Evolutionary conservation across 495 filamentous ascomycete genomes (phyloP), one percentile per base, ranked within the genome.

Genomic region (Neurospora tetraspora): DNA sequence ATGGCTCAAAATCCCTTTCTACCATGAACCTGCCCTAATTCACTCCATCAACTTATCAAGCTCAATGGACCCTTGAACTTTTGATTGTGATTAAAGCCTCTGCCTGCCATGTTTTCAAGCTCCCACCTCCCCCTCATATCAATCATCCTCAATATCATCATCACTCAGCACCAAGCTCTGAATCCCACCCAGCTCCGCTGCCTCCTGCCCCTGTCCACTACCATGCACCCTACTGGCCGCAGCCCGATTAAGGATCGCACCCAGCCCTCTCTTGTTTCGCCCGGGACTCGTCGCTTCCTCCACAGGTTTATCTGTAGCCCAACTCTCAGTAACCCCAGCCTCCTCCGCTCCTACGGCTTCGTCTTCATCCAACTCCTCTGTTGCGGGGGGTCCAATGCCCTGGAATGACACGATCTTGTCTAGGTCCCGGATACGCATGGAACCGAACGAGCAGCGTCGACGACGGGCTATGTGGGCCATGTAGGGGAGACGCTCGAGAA

Each of bases 121-220:
- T 10, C 37, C 12, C 59, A 40, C 38, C 5, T n/a, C 2, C 4
- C 27, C 4, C 12, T 1, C 3, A 59, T 4, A 73, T 81, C 76
- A 88, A 78, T 91, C 89, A 82, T 98, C 95, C 81, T 94, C 93
- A 81, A 99, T 98, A 86, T 99, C 96, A 85, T 99, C 96, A 79
- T 98, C 95, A 77, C 91, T 94, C 59, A 98, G 83, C 70, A 94
- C 88, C 72, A 97, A 79, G 70, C 89, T 90, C 80, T 90, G 87
- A 61, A 88, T 84, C 71, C 84, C 53, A 61, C 53, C 82, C 59
- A 84, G 81, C 23, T 85, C 81, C 5, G 81, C 74, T 75, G 76
- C 43, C 76, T 72, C 40, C 73, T 76, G 36, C 40, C 73, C 71
- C 71, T 73, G 73, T 53, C 75, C 65, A 39, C 37, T 72, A 69